These are phyloP conservation scores for Neurospora sp. DNA, from an alignment of 495 filamentous ascomycete species.

Conservation along the genomic window DNA sequence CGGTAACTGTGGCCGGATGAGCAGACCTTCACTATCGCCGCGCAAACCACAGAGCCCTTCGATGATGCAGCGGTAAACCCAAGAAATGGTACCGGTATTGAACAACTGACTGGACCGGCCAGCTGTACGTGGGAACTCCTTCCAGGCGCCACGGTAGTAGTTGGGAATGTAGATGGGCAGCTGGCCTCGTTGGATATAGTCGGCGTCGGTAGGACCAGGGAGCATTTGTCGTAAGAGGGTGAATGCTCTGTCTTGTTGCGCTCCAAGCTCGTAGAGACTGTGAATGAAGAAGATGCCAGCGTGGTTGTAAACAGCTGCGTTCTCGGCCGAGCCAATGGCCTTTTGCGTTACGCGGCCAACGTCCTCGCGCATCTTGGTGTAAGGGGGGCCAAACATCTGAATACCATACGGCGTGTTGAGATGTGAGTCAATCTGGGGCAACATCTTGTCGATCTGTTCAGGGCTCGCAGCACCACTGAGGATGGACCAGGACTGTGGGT, in stretches of 20 bases:
- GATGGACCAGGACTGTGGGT: slow-evolving; percentile 45
- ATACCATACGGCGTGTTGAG: slow-evolving; percentile 43
- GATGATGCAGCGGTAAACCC: slow-evolving; percentile 44
- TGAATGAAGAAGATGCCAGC: slow-evolving; percentile 43
- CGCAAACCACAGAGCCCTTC: slow-evolving; percentile 44
- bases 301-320: slow-evolving; percentile 48
- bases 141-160: slow-evolving; percentile 45
- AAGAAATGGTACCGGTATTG: slow-evolving; percentile 47
- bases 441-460: slow-evolving; percentile 33
- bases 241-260: slow-evolving; percentile 40
- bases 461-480: slow-evolving; percentile 38
- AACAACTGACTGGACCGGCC: slow-evolving; percentile 46
- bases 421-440: slow-evolving; percentile 39
- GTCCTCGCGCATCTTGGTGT: slow-evolving; percentile 45
- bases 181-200: slow-evolving; percentile 45
- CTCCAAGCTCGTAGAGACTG: slow-evolving; percentile 38
- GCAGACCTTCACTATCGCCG: slow-evolving; percentile 36
- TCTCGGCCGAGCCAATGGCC: slow-evolving; percentile 45
- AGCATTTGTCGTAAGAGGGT: slow-evolving; percentile 39
- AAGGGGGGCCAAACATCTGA: slow-evolving; percentile 45
- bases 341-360: slow-evolving; percentile 50
- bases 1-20: slow-evolving; percentile 39
- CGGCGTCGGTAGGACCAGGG: slow-evolving; percentile 39
- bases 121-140: slow-evolving; percentile 39
- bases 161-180: slow-evolving; percentile 47